Evolutionary conservation across 1,284 basidiomycete genomes (phyloP).

Genomic region (Tilletia caries): DNA sequence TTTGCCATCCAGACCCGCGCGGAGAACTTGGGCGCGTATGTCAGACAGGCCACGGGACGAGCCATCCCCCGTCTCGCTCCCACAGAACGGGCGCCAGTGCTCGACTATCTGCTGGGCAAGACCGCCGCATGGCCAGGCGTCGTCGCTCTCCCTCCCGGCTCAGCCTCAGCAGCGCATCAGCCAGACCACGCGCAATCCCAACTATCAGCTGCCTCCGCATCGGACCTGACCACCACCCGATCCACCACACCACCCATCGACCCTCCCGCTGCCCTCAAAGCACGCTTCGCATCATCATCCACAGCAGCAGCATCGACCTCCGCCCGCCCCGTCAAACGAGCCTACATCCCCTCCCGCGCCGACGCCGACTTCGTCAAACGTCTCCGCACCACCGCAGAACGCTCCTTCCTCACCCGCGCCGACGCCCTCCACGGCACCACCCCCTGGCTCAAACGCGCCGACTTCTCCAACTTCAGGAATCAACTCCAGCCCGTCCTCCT

Average conservation of each 20-base stretch:
- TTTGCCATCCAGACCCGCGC: constrained; percentile 42
- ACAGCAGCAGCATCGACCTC: neutral
- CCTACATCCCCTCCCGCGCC: constrained; percentile 40
- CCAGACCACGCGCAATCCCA: constrained; percentile 6
- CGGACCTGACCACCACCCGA: neutral
- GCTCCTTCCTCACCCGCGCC: constrained; percentile 40
- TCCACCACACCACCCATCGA: constrained; percentile 19
- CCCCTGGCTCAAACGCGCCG: constrained; percentile 15
- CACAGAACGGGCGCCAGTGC: constrained; percentile 39
- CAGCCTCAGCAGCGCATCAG: neutral
- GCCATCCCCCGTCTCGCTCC: constrained; percentile 40
- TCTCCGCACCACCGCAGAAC: constrained; percentile 34
- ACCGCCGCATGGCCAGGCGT: constrained; percentile 41
- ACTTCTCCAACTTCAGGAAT: constrained; percentile 17
- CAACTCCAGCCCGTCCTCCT: constrained; percentile 10
- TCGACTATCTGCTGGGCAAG: constrained; percentile 45
- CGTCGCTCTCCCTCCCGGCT: constrained; percentile 15
- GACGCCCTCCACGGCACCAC: constrained; percentile 35
- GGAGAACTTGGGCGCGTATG: constrained; percentile 44
- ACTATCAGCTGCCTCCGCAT: constrained; percentile 19
- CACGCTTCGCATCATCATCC: neutral
- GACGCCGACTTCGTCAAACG: constrained; percentile 50
- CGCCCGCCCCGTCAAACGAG: constrained; percentile 28
- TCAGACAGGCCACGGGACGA: constrained; percentile 38
- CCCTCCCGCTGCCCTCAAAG: constrained; percentile 16